phyloP scores from a whole-genome alignment of 257 asterid genomes.

The Lycium ferocissimum region DNA sequence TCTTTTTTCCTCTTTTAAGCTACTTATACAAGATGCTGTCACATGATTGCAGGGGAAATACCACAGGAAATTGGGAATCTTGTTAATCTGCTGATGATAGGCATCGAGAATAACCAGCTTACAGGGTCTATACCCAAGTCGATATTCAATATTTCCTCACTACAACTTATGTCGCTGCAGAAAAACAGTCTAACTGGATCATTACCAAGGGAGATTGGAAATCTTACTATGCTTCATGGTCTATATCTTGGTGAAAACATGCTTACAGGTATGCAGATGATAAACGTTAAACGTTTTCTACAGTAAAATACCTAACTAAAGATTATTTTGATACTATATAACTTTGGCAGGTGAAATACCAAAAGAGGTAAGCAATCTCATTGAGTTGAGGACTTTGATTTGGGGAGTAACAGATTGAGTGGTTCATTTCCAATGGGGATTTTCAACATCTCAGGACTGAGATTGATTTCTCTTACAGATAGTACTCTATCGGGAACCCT shows the following conservation, averaged over 20 bases:
- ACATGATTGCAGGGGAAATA: conserved; percentile 23
- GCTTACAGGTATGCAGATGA: conserved; percentile 1
- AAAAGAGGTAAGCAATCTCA: conserved; percentile 15
- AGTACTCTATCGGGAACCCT: conserved; percentile 33
- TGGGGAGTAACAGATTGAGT: background rate
- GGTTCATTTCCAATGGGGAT: conserved; percentile 23
- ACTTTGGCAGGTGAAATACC: conserved; percentile 30
- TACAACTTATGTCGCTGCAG: conserved; percentile 30
- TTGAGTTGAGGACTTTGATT: background rate
- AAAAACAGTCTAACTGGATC: conserved; percentile 34
- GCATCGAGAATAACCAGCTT: conserved; percentile 33
- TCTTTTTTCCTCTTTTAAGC: background rate
- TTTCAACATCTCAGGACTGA: conserved; percentile 33
- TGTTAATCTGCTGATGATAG: conserved; percentile 13
- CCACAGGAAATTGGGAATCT: conserved; percentile 27
- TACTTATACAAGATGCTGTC: background rate
- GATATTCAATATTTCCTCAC: conserved; percentile 37
- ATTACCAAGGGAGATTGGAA: conserved; percentile 39
- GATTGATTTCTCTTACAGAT: background rate
- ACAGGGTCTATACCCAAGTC: conserved; percentile 38
- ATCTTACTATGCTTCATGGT: conserved; percentile 38
- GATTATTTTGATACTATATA: background rate
- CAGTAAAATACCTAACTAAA: background rate
- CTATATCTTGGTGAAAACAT: conserved; percentile 24
- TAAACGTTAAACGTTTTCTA: background rate